These are phyloP conservation scores for Trametes villosa DNA, from an alignment of 768 basidiomycete genomes.

Conservation along the genomic window DNA sequence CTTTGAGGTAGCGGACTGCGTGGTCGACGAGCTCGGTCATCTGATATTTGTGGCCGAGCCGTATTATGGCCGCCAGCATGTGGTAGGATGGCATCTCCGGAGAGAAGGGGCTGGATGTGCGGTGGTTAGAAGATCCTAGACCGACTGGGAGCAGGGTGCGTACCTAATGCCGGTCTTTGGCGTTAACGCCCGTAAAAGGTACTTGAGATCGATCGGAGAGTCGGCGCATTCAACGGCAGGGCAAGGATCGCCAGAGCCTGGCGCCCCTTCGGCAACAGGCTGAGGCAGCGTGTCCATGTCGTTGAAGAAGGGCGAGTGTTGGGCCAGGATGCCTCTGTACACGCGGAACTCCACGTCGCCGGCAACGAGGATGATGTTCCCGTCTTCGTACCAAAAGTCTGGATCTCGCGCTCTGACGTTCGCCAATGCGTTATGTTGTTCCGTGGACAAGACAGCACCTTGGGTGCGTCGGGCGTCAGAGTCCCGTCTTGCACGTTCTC, in stretches of 20 bases:
- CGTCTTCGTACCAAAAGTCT: slow-evolving; percentile 21
- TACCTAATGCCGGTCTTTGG: no score
- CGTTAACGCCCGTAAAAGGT: background rate
- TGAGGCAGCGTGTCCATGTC: slow-evolving; percentile 21
- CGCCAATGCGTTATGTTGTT: no score
- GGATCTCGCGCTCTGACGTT: background rate
- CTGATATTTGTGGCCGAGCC: slow-evolving; percentile 23
- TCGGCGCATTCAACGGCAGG: background rate
- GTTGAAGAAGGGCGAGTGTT: slow-evolving; percentile 30
- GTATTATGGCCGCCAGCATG: background rate
- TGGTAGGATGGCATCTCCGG: no score
- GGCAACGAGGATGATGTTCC: slow-evolving; percentile 33
- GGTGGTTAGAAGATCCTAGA: background rate
- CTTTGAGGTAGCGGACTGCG: slow-evolving; percentile 4
- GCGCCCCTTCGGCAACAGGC: background rate
- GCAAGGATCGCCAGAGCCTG: no score
- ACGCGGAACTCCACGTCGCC: slow-evolving; percentile 32
- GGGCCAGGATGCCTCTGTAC: slow-evolving; percentile 29
- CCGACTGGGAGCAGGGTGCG: no score
- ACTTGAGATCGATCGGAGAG: background rate
- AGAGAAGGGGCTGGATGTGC: no score
- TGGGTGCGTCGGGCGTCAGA: no score
- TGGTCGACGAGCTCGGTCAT: slow-evolving; percentile 1
- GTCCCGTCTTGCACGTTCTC: no score
- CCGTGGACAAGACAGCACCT: no score